Conservation (phyloP, 305 asterid species). For the Fraxinus latifolia region DNA sequence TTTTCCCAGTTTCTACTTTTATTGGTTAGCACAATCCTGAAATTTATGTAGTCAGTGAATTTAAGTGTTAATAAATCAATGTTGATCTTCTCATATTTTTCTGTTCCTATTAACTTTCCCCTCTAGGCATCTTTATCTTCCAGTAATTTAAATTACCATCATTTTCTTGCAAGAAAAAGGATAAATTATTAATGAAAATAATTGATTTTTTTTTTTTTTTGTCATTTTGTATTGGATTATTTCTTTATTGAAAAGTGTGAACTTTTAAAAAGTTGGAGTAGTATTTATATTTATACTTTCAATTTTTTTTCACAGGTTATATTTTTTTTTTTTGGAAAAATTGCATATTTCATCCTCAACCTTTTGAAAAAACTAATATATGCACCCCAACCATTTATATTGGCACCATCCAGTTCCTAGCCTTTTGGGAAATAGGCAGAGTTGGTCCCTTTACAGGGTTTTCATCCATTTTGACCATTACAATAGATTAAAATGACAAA, state of each 20-base stretch:
- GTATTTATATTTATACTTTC: neutral
- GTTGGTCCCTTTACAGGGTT: neutral
- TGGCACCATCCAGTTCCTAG: neutral
- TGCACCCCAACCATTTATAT: neutral
- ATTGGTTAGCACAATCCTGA: conserved; percentile 6
- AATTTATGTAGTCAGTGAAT: conserved; percentile 10
- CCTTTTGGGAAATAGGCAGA: neutral
- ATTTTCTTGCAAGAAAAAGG: conserved; percentile 22
- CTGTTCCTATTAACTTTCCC: conserved; percentile 28
- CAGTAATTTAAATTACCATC: conserved; percentile 8
- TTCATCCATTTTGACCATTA: neutral
- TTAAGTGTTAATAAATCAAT: conserved; percentile 21
- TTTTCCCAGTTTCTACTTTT: neutral
- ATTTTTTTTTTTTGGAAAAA: neutral
- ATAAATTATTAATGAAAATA: neutral
- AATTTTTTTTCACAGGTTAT: neutral
- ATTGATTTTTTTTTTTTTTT: neutral
- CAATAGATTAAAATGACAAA: neutral
- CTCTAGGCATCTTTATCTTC: conserved; percentile 15
- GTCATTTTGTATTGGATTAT: neutral
- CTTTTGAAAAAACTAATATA: neutral
- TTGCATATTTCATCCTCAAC: neutral
- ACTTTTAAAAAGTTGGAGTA: neutral
- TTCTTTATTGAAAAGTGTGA: neutral
- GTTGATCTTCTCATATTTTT: conserved; percentile 36